These are phyloP conservation scores for Monosporascus ibericus DNA, from an alignment of 2,329 filamentous ascomycete genomes.

Conservation along the genomic window DNA sequence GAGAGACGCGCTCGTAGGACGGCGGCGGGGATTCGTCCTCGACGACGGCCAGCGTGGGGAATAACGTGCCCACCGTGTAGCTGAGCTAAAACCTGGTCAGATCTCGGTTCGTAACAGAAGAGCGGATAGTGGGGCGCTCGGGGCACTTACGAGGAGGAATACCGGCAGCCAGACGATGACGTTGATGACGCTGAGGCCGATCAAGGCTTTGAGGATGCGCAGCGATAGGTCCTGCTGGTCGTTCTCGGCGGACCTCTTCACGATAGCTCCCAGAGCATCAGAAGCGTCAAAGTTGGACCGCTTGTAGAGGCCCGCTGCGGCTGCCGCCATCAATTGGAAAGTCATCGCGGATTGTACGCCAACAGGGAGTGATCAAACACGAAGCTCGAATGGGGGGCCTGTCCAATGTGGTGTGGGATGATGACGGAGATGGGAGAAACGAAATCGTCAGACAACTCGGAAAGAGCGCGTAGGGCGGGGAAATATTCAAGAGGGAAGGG, in stretches of 20 bases:
- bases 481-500: too few species aligned
- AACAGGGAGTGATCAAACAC: too few species aligned
- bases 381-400: too few species aligned
- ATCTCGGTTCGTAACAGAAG: neutral
- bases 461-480: too few species aligned
- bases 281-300: neutral
- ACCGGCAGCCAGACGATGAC: neutral
- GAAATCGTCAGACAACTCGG: too few species aligned
- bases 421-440: too few species aligned
- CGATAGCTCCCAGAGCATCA: neutral
- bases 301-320: neutral
- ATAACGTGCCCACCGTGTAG: slow-evolving; percentile 42
- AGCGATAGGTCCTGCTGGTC: neutral
- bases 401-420: too few species aligned
- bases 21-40: slow-evolving; percentile 44
- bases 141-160: neutral
- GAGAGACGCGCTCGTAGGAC: slow-evolving; percentile 39
- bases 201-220: neutral
- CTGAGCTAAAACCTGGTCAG: slow-evolving; percentile 24
- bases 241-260: neutral
- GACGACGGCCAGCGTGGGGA: slow-evolving; percentile 44
- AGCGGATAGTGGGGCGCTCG: neutral
- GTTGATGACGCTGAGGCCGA: neutral
- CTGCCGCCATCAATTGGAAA: neutral
- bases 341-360: neutral